Base-by-base conservation (phyloP, 202 grass and related monocot species). In the Musa balbisiana region DNA sequence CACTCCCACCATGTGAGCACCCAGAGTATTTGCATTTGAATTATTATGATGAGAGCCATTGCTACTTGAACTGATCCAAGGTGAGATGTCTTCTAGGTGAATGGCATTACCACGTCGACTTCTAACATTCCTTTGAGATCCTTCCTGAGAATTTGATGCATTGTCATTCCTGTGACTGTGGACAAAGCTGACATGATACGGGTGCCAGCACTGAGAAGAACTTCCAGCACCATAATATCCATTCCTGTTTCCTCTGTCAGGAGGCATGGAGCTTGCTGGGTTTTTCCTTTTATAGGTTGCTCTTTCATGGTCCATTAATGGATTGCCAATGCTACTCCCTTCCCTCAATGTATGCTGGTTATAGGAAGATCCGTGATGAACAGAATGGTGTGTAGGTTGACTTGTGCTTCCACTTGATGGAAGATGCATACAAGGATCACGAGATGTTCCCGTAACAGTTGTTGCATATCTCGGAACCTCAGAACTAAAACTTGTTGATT, bases 91-190 rank as follows among this genome's bases (percentile, higher is more conserved):
- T 80, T 92, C 82, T 67, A 88, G 25, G 53, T 78, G 78, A 87
- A 87, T 62, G 78, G 74, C 58, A 84, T 62, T 26, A 49, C 67
- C 72, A 49, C 85, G 72, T 2, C 91, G 80, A 58, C 80, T 85
- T 83, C 96, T 92, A 51, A 99, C 89, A 83, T 95, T 99, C 78
- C 96, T 99, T 85, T 88, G 83, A 82, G 66, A 85, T 76, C 69
- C 89, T 79, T 92, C 85, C 68, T 78, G 80, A 58, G 75, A 64
- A 74, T 19, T 60, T 65, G 76, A 70, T 43, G 11, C 23, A 52
- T 89, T 78, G 77, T 54, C 54, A 83, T 67, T 60, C 80, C 80
- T 81, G 26, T 72, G 51, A 50, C 62, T 85, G 73, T 74, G 77
- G 19, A 49, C 79, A 78, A 83, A 75, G 65, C 67, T 86, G 50